Base-by-base conservation (phyloP, 768 basidiomycete species). In the Omphalotus guepiniiformis region DNA sequence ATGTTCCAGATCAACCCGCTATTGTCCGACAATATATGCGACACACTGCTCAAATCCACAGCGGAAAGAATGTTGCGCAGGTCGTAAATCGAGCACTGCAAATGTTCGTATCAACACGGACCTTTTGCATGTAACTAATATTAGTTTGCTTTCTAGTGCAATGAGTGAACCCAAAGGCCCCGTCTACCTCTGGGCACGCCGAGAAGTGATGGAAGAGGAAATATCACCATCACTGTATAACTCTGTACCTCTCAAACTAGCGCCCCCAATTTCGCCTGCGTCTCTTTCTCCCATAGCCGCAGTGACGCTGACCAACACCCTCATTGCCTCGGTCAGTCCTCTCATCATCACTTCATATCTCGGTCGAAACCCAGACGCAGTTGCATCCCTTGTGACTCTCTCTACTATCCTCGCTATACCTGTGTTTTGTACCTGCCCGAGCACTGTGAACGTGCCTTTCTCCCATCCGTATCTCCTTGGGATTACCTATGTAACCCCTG, bases 21-120 rank as follows among this genome's bases (percentile, higher is more conserved):
- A 86, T 88, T 44, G 76, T 86, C 22, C 76, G 86, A 1, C 84
- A 85, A 55, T 88, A 88, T 59, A 88, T 86, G 85, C 71, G 84
- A 8, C 76, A 76, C 55, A 74, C 79, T 0, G 71, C 75, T 0
- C 81, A 87, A 50, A 75, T 88, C 2, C 53, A 71, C 23, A 80
- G 78, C 48, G 75, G 76, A 0, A 72, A 66, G 51, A 82, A 74
- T 28, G 66, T 76, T 6, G 63, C 78, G 4, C 69, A 78, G 48
- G 63, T 72, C 1, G 67, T 86, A 4, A 66, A 75, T 34, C 71
- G 86, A 21, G 76, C 82, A 0, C 58, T 87, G 41, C 84, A 87
- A 58, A 79, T 85, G 83, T 83, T 54, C 16, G 74, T 50, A 1
- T 28, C 16, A 13, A 30, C n/a, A 9, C 6, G 4, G 15, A 43